These are phyloP conservation scores for Macadamia tetraphylla DNA, from an alignment of 164 flowering plant species.

Conservation along the genomic window DNA sequence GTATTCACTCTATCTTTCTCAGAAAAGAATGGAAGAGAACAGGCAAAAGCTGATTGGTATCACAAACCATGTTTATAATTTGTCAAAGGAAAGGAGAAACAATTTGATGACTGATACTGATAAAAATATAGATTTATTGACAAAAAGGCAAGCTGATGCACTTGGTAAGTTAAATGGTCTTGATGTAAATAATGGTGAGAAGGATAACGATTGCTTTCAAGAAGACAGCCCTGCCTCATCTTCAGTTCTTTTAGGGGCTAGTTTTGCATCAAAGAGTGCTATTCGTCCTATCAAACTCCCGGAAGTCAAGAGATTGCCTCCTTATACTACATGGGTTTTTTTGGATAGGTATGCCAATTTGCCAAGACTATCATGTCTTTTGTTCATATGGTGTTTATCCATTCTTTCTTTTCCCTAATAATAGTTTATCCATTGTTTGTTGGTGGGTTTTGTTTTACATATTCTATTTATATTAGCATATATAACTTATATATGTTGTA, in stretches of 20 bases:
- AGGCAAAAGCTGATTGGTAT: constrained; percentile 43
- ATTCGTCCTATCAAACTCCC: constrained; percentile 72
- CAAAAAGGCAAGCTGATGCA: constrained; percentile 76
- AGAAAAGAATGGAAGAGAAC: constrained; percentile 82
- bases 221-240: constrained; percentile 69
- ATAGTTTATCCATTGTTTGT: too few species aligned
- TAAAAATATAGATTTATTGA: constrained; percentile 35
- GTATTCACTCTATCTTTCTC: constrained; percentile 12
- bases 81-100: constrained; percentile 43
- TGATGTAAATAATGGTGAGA: constrained; percentile 41
- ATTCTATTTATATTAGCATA: too few species aligned
- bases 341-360: constrained; percentile 58
- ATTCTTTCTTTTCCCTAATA: too few species aligned
- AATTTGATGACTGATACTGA: constrained; percentile 6
- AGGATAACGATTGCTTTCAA: constrained; percentile 35
- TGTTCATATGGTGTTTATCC: not conserved
- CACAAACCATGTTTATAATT: constrained; percentile 35
- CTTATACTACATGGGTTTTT: constrained; percentile 98
- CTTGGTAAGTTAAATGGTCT: constrained; percentile 55
- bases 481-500: too few species aligned
- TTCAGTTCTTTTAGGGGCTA: constrained; percentile 63
- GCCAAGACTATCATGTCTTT: constrained; percentile 5
- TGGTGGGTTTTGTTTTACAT: too few species aligned
- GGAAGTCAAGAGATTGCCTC: constrained; percentile 74
- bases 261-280: constrained; percentile 60